phyloP scores from a whole-genome alignment of 2,329 filamentous ascomycete species.

The Meredithiella fracta region DNA sequence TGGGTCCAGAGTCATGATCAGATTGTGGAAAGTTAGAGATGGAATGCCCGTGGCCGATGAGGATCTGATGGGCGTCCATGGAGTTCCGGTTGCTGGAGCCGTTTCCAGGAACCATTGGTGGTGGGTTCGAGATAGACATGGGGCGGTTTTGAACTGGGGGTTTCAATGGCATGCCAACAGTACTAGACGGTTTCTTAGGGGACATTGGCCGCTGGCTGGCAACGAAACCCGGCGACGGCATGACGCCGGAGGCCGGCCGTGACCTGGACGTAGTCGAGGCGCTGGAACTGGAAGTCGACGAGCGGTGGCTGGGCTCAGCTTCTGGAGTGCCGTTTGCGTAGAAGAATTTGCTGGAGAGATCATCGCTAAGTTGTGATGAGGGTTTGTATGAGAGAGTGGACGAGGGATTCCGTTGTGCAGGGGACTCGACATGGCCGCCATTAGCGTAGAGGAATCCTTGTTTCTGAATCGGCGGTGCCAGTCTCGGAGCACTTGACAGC shows the following conservation, averaged over 20 bases:
- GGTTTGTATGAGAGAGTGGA: conserved; percentile 8
- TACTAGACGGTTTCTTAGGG: conserved; percentile 10
- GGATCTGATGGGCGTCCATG: conserved; percentile 8
- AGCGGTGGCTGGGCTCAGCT: conserved; percentile 23
- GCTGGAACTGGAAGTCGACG: conserved; percentile 28
- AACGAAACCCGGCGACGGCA: conserved; percentile 8
- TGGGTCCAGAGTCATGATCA: conserved; percentile 2
- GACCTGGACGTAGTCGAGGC: conserved; percentile 29
- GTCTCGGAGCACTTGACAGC: conserved; percentile 23
- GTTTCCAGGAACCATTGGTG: conserved; percentile 8
- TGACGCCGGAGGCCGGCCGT: conserved; percentile 21
- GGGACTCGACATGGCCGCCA: conserved; percentile 26
- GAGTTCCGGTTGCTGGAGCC: conserved; percentile 8
- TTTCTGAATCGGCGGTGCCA: conserved; percentile 19
- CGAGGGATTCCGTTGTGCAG: conserved; percentile 19
- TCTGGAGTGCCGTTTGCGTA: conserved; percentile 53
- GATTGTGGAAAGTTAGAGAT: conserved; percentile 11
- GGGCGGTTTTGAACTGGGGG: conserved; percentile 8
- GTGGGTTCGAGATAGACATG: conserved; percentile 12
- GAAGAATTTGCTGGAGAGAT: conserved; percentile 46
- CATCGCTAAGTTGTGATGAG: conserved; percentile 12
- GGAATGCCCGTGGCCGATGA: conserved; percentile 1
- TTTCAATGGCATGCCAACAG: conserved; percentile 4
- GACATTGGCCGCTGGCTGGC: conserved; percentile 9
- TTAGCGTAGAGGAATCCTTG: conserved; percentile 45